Evolutionary conservation across 305 asterid species (phyloP), one percentile per base, ranked within the genome.

Genomic region (Rubia occidens): DNA sequence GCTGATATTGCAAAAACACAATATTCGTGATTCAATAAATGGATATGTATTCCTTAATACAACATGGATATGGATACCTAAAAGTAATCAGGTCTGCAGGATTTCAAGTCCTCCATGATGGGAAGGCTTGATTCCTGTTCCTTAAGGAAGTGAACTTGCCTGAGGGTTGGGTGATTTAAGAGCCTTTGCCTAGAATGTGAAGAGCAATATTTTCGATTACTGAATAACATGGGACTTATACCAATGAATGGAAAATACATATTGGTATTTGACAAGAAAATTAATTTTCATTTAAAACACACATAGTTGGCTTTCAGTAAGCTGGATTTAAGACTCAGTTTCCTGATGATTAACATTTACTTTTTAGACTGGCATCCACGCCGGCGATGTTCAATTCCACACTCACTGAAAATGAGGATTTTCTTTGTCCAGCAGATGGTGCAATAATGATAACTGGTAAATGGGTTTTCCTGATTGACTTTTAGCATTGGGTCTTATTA

Each of bases 351-450:
- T 18, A 47, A 39, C 11, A 11, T 54, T 43, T 62, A 1, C 73
- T 68, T 72, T 79, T 78, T 80, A 94, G 99, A 79, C 82, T 94
- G 81, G 96, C 99, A 79, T 89, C 99, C 78, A 94, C 99, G 32
- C 99, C 99, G 26, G 99, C 99, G 24, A 94, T 90, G 99, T 94
- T 94, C 94, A 85, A 86, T 75, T 85, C 90, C 85, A 83, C 95
- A 29, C 88, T 94, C 63, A 89, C 96, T 72, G 80, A 78, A 78
- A 83, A 76, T 68, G 90, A 84, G 77, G 95, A 86, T 51, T 78
- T 84, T 71, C 74, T 80, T 62, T 94, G 96, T 76, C 99, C 99
- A 44, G 90, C 78, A 40, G 97, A 90, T 87, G 99, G 99, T 72
- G 76, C 99, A 72, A 88, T 93, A 77, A 93, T 90, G 98, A 88